Percentiles rank a stretch among this genome's conserved stretches.
Evolutionary conservation across 805 yeast genomes (phyloP).

Genomic region (Spathaspora sp.): DNA sequence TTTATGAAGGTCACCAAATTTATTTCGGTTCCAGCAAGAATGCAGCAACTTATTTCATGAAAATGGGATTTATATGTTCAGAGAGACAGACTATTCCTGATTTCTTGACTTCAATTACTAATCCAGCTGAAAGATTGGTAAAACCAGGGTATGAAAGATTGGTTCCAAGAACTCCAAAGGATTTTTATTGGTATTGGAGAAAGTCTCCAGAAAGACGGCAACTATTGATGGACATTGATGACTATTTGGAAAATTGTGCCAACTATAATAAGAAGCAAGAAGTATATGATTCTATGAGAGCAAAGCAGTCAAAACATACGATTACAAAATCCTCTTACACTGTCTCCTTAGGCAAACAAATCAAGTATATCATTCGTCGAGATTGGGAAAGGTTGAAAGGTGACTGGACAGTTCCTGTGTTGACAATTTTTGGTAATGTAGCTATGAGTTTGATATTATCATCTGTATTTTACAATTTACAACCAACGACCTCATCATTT

Average conservation of each 20-base stretch:
- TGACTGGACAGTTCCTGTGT: conserved; percentile 45
- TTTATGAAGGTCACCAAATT: conserved; percentile 60
- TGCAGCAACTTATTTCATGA: conserved; percentile 39
- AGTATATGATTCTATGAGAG: conserved; percentile 41
- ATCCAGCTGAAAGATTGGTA: conserved; percentile 25
- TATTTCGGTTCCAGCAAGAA: conserved; percentile 52
- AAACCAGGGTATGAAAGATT: conserved; percentile 32
- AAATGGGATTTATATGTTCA: conserved; percentile 38
- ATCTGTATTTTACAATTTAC: conserved; percentile 55
- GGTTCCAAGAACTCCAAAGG: conserved; percentile 25
- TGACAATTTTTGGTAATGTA: conserved; percentile 41
- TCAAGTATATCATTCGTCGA: conserved; percentile 45
- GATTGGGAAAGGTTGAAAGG: conserved; percentile 49
- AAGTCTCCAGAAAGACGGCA: conserved; percentile 38
- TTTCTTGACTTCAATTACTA: conserved; percentile 27
- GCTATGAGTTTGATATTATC: conserved; percentile 53
- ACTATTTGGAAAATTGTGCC: conserved; percentile 27
- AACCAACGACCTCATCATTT: conserved; percentile 41
- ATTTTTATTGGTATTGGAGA: conserved; percentile 27
- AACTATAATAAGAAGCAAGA: conserved; percentile 7
- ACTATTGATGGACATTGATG: conserved; percentile 39
- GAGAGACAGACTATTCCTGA: conserved; percentile 40
- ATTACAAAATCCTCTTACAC: conserved; percentile 41
- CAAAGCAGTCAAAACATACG: conserved; percentile 48
- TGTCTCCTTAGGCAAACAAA: conserved; percentile 44